Percentiles rank a stretch among this genome's conserved stretches.
These are phyloP conservation scores for Mucor circinelloides DNA, from an alignment of 371 early-diverging fungal genomes.

Conservation along the genomic window DNA sequence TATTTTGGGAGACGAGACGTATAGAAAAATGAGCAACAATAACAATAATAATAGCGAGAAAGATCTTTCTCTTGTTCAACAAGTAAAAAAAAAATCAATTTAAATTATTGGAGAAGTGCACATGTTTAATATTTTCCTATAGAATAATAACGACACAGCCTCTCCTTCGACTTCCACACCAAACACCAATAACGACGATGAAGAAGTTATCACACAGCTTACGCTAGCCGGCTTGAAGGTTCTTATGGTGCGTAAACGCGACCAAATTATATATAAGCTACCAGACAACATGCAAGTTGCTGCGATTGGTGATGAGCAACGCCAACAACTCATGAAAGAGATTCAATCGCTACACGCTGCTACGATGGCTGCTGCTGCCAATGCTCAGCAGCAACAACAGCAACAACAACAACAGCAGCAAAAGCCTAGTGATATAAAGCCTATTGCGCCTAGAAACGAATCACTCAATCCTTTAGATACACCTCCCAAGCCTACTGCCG, in stretches of 20 bases:
- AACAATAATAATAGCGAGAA: constrained; percentile 5
- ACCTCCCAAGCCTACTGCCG: constrained; percentile 30
- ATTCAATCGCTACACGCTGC: constrained; percentile 60
- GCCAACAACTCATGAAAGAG: constrained; percentile 49
- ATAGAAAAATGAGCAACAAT: constrained; percentile 5
- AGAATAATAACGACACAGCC: background rate
- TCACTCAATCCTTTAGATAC: constrained; percentile 31
- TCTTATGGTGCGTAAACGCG: constrained; percentile 59
- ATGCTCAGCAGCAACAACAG: constrained; percentile 22
- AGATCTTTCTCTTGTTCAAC: constrained; percentile 12
- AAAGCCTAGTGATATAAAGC: constrained; percentile 15
- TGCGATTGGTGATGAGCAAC: constrained; percentile 53
- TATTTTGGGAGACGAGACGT: background rate
- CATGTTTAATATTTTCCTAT: background rate
- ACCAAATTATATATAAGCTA: constrained; percentile 66
- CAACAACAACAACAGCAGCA: constrained; percentile 11
- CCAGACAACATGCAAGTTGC: constrained; percentile 63
- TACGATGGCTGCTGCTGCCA: constrained; percentile 50
- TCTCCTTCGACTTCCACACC: background rate
- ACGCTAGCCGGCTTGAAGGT: constrained; percentile 64
- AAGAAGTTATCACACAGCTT: constrained; percentile 56
- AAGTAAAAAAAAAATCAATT: constrained; percentile 5
- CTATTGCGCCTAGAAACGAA: constrained; percentile 38
- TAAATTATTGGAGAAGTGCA: background rate
- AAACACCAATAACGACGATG: constrained; percentile 24